phyloP scores from a whole-genome alignment of 2,329 filamentous ascomycete genomes.

The Aspergillus alliaceus region DNA sequence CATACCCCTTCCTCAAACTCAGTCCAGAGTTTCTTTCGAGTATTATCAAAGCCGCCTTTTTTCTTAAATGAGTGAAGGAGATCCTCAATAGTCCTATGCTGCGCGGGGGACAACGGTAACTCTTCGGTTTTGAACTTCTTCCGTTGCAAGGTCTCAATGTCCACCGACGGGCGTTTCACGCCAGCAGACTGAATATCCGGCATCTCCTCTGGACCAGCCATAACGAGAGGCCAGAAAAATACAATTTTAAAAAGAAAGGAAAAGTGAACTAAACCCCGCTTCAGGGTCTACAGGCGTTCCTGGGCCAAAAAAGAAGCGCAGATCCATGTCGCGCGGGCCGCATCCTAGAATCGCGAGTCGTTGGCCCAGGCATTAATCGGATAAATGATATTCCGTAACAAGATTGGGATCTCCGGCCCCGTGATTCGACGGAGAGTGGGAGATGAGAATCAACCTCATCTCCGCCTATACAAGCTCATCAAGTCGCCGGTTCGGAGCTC shows the following conservation, averaged over 20 bases:
- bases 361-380: conserved; percentile 2
- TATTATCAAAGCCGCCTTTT: conserved; percentile 63
- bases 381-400: conserved; percentile 14
- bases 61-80: conserved; percentile 66
- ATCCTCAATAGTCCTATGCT: conserved; percentile 60
- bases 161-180: conserved; percentile 30
- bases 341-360: neutral
- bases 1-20: conserved; percentile 58
- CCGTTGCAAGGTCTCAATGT: conserved; percentile 35
- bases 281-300: neutral
- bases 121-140: conserved; percentile 61
- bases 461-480: conserved; percentile 28
- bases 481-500: conserved; percentile 23
- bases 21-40: conserved; percentile 62
- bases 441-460: conserved; percentile 19
- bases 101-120: conserved; percentile 58
- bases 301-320: conserved; percentile 6
- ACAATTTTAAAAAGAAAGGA: neutral
- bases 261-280: neutral
- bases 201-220: conserved; percentile 35
- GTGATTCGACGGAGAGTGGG: conserved; percentile 31
- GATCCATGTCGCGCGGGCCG: conserved; percentile 4
- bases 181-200: conserved; percentile 26
- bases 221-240: conserved; percentile 22
- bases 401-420: conserved; percentile 35